A percentile compares a stretch with the other conserved stretches of the same genome.
These are phyloP conservation scores for Tuber calosporum DNA, from an alignment of 495 filamentous ascomycete species.

Conservation along the genomic window DNA sequence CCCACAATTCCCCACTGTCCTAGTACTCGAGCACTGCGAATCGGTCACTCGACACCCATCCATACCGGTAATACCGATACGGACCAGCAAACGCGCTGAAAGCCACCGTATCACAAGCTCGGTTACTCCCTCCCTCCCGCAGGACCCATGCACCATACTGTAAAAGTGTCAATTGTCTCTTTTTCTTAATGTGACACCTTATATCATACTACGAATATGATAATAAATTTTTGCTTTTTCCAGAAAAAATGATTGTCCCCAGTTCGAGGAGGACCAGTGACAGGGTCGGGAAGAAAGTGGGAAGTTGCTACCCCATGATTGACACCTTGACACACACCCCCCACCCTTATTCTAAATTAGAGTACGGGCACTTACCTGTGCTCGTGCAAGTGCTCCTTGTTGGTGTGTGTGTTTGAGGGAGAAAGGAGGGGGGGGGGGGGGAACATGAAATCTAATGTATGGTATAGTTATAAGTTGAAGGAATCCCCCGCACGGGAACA, in stretches of 20 bases:
- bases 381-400: neutral
- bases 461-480: neutral
- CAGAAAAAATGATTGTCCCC: no score
- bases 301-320: neutral
- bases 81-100: neutral
- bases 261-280: no score
- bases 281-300: no score
- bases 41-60: no score
- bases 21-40: no score
- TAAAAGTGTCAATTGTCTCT: no score
- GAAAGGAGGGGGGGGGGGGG: neutral
- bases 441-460: neutral
- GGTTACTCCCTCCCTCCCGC: neutral
- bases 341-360: neutral
- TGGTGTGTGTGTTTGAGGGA: neutral
- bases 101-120: neutral
- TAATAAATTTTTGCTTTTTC: no score
- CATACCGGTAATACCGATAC: no score
- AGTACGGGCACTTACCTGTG: neutral
- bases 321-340: neutral
- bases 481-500: neutral
- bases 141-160: neutral
- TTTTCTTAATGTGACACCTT: no score
- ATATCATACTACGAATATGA: no score
- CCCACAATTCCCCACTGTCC: no score